Evolutionary conservation across 2,329 filamentous ascomycete genomes (phyloP).

Genomic region (Colletotrichum orchidophilum): DNA sequence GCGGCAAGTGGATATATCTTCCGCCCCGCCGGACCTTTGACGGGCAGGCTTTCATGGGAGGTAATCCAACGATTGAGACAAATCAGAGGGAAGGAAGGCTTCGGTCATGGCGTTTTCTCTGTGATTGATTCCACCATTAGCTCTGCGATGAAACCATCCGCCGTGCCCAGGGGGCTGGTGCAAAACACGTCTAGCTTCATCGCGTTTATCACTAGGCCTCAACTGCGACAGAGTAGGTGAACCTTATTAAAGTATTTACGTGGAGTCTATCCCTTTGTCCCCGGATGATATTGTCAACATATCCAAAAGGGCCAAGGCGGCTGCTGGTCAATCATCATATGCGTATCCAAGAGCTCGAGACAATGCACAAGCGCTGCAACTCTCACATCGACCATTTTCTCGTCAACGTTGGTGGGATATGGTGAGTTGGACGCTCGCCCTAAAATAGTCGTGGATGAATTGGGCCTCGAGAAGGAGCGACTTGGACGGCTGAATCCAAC

Average conservation of each 20-base stretch:
- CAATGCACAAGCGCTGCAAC: not conserved
- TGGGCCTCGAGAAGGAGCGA: too few species aligned
- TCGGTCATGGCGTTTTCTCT: not conserved
- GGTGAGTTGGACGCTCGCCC: too few species aligned
- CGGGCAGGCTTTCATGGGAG: not conserved
- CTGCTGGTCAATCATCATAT: not conserved
- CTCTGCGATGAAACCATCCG: not conserved
- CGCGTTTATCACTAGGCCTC: not conserved
- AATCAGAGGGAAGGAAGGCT: not conserved
- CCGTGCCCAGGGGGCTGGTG: not conserved
- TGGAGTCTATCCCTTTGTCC: not conserved
- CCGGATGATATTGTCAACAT: not conserved
- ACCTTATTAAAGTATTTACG: not conserved
- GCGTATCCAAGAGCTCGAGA: not conserved
- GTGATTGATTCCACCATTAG: not conserved
- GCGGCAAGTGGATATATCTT: not conserved
- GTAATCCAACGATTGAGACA: not conserved
- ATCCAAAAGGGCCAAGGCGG: not conserved
- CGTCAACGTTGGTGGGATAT: not conserved
- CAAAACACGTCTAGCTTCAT: not conserved
- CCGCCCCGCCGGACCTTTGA: not conserved
- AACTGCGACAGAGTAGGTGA: not conserved
- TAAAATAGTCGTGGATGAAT: not conserved
- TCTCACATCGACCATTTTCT: too few species aligned
- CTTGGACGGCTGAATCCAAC: too few species aligned